Evolutionary conservation across 2,329 filamentous ascomycete species (phyloP), one percentile per base, ranked within the genome.

Genomic region (Metarhizium guizhouense): DNA sequence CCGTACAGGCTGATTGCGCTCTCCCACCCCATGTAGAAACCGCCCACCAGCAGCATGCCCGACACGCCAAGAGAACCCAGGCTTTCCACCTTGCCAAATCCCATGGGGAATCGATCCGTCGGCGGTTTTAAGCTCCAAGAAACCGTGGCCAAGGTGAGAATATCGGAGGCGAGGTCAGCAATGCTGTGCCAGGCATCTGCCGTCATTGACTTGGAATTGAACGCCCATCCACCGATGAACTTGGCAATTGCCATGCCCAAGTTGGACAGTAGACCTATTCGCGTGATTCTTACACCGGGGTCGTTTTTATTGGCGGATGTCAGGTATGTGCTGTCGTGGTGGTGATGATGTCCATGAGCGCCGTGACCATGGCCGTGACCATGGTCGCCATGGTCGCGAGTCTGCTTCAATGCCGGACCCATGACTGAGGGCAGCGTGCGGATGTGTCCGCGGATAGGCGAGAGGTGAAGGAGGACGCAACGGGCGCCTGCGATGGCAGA

Each of bases 71-170:
- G 75, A 25, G 91, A 94, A 20, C 94, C 94, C 67, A 99, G 74
- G 65, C 91, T 96, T 76, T 99, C 94, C n/a, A 99, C 83, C 76
- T 99, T 99, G 68, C 94, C 94, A 68, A 95, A 99, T 2, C 94
- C 94, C 64, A 85, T 84, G 2, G 94, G 94, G 68, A 96, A 99
- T 45, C 82, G 82, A 54, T 87, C 81, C 11, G 88, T 90, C 0
- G 94, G 91, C 6, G 90, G 86, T 64, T 88, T 90, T 58, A 97
- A 74, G 57, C 92, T 95, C 85, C 89, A 96, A 20, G 92, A 93
- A 50, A 99, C 92, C 10, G 94, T 99, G 16, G 90, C 89, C 20
- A 99, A 81, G 1, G 94, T 99, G 70, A 96, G 84, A 63, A 99
- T 81, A 70, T 99, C 94, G 54, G 92, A 96, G 58, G 95, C 90